These are phyloP conservation scores for Neurospora pannonica DNA, from an alignment of 495 filamentous ascomycete genomes.

Conservation along the genomic window DNA sequence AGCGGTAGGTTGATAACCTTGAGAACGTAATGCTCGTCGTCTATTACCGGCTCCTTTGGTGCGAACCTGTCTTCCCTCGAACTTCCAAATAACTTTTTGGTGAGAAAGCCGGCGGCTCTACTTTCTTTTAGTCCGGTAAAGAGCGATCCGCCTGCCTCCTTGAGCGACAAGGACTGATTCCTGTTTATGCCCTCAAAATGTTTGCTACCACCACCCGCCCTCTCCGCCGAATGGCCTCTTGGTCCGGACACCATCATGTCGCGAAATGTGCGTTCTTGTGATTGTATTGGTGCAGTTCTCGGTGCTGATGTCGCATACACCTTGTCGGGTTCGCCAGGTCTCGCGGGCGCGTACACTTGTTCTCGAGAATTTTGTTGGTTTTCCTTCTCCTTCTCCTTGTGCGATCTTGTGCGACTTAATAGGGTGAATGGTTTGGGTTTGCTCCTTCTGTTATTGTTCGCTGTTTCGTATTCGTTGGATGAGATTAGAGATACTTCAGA, in stretches of 20 bases:
- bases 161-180: constrained; percentile 40
- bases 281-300: constrained; percentile 48
- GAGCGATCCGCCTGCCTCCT: constrained; percentile 58
- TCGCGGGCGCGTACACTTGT: constrained; percentile 19
- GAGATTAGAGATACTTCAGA: constrained; percentile 37
- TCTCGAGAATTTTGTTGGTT: constrained; percentile 32
- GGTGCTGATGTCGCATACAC: constrained; percentile 18
- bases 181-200: constrained; percentile 26
- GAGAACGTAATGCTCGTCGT: constrained; percentile 67
- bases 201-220: constrained; percentile 37
- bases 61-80: constrained; percentile 60
- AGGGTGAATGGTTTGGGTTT: constrained; percentile 51
- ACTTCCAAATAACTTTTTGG: constrained; percentile 71
- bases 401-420: constrained; percentile 58
- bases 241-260: constrained; percentile 52
- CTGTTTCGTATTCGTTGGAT: constrained; percentile 29
- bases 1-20: constrained; percentile 73
- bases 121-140: constrained; percentile 65
- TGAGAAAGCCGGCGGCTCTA: constrained; percentile 67
- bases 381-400: constrained; percentile 45
- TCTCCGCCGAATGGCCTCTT: constrained; percentile 57
- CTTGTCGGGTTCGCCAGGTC: constrained; percentile 31
- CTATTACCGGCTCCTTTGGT: constrained; percentile 52
- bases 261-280: constrained; percentile 52
- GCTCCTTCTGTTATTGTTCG: constrained; percentile 26